Conservation (phyloP, 352 stramenopile genomes). For the Lagenidium giganteum region DNA sequence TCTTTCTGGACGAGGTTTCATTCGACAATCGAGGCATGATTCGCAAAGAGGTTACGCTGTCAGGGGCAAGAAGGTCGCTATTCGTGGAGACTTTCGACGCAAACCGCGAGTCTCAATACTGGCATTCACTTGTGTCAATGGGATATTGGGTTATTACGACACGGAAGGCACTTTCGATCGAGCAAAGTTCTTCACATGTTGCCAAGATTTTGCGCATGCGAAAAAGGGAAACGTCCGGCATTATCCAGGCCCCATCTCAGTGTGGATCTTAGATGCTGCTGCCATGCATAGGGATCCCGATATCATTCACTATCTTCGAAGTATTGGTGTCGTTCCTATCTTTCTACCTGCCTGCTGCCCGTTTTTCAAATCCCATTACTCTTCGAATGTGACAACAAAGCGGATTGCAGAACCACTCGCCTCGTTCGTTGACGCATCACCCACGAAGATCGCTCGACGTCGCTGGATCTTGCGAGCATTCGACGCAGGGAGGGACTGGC, state of each 20-base stretch:
- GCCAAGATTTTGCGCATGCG: constrained; percentile 16
- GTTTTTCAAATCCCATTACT: too few species aligned
- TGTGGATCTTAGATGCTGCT: constrained; percentile 26
- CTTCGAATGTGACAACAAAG: too few species aligned
- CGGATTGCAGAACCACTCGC: too few species aligned
- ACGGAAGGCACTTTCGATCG: constrained; percentile 25
- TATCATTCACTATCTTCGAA: constrained; percentile 26
- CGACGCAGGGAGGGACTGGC: too few species aligned
- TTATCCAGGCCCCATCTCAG: constrained; percentile 20
- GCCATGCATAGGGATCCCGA: constrained; percentile 21
- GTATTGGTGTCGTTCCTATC: constrained; percentile 15
- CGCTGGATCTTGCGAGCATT: too few species aligned
- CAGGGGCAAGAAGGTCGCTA: constrained; percentile 14
- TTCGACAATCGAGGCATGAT: constrained; percentile 32
- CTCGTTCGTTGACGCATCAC: too few species aligned
- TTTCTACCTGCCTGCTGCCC: constrained; percentile 23
- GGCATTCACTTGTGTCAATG: too few species aligned
- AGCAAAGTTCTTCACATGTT: constrained; percentile 17
- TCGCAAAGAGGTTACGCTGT: constrained; percentile 17
- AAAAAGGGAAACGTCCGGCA: constrained; percentile 4
- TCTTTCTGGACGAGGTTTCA: constrained; percentile 24
- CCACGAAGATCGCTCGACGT: too few species aligned
- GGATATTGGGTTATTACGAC: constrained; percentile 21
- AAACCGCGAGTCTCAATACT: constrained; percentile 22
- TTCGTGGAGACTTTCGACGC: constrained; percentile 17